Base-by-base conservation (phyloP, 192 early-diverging fungal species). In the Podila verticillata region DNA sequence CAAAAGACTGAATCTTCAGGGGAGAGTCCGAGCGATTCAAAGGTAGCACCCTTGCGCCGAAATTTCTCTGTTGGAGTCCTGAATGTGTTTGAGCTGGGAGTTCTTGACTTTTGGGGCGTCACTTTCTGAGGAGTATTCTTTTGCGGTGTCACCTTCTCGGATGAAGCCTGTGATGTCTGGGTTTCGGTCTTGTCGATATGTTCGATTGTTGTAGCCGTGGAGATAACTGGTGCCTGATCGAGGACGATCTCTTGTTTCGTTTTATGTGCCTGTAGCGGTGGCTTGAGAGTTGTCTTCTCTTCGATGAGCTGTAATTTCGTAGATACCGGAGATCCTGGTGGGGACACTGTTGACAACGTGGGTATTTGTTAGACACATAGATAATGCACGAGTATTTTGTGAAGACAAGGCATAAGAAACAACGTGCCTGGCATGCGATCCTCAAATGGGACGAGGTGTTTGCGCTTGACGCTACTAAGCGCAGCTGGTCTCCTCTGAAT, bases 1-100 rank as follows among this genome's bases (percentile, higher is more conserved):
- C 74, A 78, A 65, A 70, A 78, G 20, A 78, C 74, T 24, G 74
- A 75, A 47, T 75, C 74, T 56, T 75, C 61, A 59, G 74, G 74
- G 2, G 74, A 75, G 12, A 75, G 62, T 36, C 74, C 74, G 24
- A 75, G 74, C 0, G 74, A 75, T 30, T 75, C 74, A 7, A 75
- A 65, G 10, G 74, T 64, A 22, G 67, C 63, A 12, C 12, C 1
- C 15, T 66, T 48, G 3, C 28, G 61, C 19, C 56, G 35, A 22
- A 66, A 65, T 26, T 69, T 68, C 48, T 61, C 67, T 26, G 59
- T 74, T 2, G 74, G 74, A 5, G 74, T 75, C 57, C 67, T 75
- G 29, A 75, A 75, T 7, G 67, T 62, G 24, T 62, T 75, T 22
- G 61, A 31, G 28, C 32, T 58, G 7, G 57, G 17, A 30, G 35